phyloP scores from a whole-genome alignment of 108 stramenopile genomes.

The Thalassiosira profunda region DNA sequence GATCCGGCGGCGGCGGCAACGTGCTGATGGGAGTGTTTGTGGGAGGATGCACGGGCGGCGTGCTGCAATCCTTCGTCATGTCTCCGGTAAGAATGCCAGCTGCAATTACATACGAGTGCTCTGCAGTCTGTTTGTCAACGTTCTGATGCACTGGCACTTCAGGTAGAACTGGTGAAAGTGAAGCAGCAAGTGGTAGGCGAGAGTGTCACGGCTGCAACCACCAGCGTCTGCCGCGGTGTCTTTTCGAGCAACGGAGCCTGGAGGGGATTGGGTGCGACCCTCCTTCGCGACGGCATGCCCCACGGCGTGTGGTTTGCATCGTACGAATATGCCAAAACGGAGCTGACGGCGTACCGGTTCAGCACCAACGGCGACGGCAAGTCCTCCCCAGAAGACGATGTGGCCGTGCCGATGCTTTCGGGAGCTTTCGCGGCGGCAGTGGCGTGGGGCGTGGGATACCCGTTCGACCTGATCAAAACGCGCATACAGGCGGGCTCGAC shows the following conservation, averaged over 20 bases:
- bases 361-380: background rate
- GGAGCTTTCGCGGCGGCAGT: constrained; percentile 83
- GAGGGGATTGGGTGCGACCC: constrained; percentile 81
- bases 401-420: constrained; percentile 61
- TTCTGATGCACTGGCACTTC: background rate
- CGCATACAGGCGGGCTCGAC: constrained; percentile 68
- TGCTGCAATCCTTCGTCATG: constrained; percentile 87
- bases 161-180: constrained; percentile 86
- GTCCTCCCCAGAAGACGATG: constrained; percentile 2
- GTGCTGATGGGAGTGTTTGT: constrained; percentile 68
- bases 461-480: constrained; percentile 87
- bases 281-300: constrained; percentile 76
- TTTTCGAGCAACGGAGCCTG: constrained; percentile 37
- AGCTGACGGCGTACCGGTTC: constrained; percentile 7
- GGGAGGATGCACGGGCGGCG: constrained; percentile 80
- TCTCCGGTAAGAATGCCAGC: constrained; percentile 59
- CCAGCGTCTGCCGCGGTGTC: constrained; percentile 8
- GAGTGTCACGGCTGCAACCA: constrained; percentile 28
- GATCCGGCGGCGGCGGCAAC: constrained; percentile 6
- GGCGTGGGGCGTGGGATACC: constrained; percentile 91
- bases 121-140: background rate
- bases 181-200: constrained; percentile 61
- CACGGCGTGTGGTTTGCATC: constrained; percentile 87
- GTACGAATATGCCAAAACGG: constrained; percentile 57
- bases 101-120: background rate